Conservation (phyloP, 179 eudicot species). For the Spinacia oleracea region DNA sequence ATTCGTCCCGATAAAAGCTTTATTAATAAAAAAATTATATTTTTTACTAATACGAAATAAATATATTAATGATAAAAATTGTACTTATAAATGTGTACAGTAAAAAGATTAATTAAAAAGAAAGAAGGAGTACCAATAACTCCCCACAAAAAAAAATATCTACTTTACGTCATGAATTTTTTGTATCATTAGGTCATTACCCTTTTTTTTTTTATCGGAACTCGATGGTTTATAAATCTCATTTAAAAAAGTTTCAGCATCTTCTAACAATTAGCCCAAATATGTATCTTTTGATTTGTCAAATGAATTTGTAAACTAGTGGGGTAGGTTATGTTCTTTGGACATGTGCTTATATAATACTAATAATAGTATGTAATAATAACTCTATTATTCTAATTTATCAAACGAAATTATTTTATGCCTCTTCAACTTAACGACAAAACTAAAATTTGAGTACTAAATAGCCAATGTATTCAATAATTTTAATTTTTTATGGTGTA, state of each 20-base stretch:
- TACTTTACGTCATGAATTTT: slow-evolving; percentile 13
- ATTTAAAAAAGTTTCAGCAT: not conserved
- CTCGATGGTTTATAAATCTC: not conserved
- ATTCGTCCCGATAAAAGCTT: no score
- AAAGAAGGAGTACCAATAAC: no score
- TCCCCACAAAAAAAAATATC: no score
- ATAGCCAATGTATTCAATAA: not conserved
- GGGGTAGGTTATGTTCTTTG: slow-evolving; percentile 21
- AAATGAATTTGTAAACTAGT: not conserved
- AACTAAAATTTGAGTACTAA: not conserved
- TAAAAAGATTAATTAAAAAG: no score
- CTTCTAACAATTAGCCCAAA: not conserved
- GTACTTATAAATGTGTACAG: no score
- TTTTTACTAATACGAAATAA: no score
- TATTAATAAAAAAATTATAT: no score
- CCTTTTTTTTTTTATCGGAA: not conserved
- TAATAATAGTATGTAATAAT: not conserved
- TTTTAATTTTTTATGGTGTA: not conserved
- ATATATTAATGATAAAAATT: no score
- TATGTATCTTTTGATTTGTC: not conserved
- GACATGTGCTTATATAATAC: slow-evolving; percentile 18
- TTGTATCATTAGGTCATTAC: not conserved
- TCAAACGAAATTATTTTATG: not conserved
- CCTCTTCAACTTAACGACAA: not conserved
- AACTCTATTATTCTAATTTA: not conserved